Evolutionary conservation across 1,284 basidiomycete species (phyloP).

Genomic region (Apiotrichum siamense): DNA sequence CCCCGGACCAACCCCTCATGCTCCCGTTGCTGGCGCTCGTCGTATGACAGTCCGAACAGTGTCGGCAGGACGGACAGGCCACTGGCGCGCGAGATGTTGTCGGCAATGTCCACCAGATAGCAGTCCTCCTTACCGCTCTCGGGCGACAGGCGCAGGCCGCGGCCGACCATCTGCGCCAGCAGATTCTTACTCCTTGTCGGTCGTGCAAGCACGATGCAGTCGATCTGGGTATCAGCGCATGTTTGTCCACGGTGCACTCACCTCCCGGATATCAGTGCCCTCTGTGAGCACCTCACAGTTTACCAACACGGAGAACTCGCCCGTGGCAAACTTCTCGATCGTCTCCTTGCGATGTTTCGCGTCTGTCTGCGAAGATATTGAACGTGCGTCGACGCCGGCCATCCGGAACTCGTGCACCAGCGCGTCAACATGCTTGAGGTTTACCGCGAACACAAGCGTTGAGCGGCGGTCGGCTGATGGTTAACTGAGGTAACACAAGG

Average conservation of each 20-base stretch:
- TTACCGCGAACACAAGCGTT: constrained; percentile 85
- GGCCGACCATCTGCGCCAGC: constrained; percentile 82
- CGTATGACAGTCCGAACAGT: constrained; percentile 82
- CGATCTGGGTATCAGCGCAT: constrained; percentile 52
- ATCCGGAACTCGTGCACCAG: constrained; percentile 68
- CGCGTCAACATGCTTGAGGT: constrained; percentile 72
- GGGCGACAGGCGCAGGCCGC: constrained; percentile 82
- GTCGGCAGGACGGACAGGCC: constrained; percentile 78
- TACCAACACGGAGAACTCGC: constrained; percentile 76
- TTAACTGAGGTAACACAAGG: background rate
- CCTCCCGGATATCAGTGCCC: constrained; percentile 79
- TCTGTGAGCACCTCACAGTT: constrained; percentile 93
- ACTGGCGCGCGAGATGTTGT: constrained; percentile 61
- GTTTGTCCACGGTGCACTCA: constrained; percentile 26
- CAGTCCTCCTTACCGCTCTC: constrained; percentile 77
- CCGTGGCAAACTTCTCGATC: constrained; percentile 63
- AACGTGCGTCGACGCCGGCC: constrained; percentile 79
- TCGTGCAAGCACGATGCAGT: constrained; percentile 78
- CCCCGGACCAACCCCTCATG: constrained; percentile 49
- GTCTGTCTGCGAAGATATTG: constrained; percentile 69
- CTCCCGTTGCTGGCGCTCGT: too few species aligned
- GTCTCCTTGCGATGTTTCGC: constrained; percentile 59
- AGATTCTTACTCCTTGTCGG: constrained; percentile 84
- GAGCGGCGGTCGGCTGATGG: constrained; percentile 61
- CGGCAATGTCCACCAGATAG: constrained; percentile 85